A percentile compares a stretch with the other conserved stretches of the same genome.
phyloP scores from a whole-genome alignment of 805 yeast genomes.

The Candida ponderosae region DNA sequence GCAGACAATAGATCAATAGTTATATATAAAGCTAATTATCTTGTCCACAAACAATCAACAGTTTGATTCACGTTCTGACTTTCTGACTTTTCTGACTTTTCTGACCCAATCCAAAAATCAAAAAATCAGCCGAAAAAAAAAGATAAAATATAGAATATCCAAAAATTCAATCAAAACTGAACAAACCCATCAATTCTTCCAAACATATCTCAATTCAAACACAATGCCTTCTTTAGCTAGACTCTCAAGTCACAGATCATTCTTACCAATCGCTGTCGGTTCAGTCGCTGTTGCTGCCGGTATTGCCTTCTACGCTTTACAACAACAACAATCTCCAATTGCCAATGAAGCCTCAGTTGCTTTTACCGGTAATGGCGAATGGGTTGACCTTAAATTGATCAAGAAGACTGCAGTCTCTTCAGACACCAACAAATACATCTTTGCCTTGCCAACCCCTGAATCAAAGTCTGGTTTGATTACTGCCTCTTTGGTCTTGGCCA shows the following conservation, averaged over 20 bases:
- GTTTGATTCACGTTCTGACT: no score
- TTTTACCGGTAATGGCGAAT: conserved; percentile 56
- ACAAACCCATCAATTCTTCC: no score
- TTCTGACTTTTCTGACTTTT: no score
- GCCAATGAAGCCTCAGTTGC: conserved; percentile 35
- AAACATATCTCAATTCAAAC: no score
- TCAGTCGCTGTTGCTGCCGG: conserved; percentile 38
- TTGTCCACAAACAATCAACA: no score
- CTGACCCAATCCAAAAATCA: no score
- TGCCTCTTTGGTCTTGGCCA: conserved; percentile 77
- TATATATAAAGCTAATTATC: no score
- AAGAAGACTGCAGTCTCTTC: conserved; percentile 41
- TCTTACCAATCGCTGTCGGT: conserved; percentile 35
- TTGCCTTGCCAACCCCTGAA: conserved; percentile 60
- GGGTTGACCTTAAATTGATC: conserved; percentile 61
- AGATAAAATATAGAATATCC: no score
- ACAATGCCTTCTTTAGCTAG: conserved; percentile 21
- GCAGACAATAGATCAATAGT: no score
- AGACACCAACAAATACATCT: conserved; percentile 62
- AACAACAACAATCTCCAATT: conserved; percentile 14
- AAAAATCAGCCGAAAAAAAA: no score
- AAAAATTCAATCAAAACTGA: no score
- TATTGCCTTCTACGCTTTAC: conserved; percentile 20
- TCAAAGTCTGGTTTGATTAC: conserved; percentile 67
- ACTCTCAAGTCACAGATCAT: conserved; percentile 10